Evolutionary conservation across 345 rosid genomes (phyloP).

Genomic region (Durio zibethinus): DNA sequence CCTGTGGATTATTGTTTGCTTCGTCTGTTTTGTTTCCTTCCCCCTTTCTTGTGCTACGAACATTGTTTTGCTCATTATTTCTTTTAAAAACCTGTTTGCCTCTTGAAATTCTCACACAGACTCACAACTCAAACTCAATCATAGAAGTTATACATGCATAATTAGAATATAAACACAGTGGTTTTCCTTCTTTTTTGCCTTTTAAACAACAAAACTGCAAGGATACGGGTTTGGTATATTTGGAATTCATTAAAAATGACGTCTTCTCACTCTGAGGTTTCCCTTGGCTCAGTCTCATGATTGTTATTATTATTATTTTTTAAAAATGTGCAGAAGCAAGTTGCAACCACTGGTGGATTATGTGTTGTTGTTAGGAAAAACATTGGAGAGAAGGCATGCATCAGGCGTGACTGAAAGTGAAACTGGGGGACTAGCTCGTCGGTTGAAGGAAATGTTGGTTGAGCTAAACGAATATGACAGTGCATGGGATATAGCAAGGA

Average conservation of each 20-base stretch:
- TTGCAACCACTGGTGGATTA: slow-evolving; percentile 80
- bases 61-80: neutral
- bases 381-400: slow-evolving; percentile 50
- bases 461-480: slow-evolving; percentile 83
- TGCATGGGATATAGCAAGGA: slow-evolving; percentile 65
- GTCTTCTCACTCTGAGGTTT: neutral
- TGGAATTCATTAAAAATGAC: neutral
- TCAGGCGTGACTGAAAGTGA: slow-evolving; percentile 54
- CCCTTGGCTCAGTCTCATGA: neutral
- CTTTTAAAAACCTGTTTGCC: neutral
- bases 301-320: neutral
- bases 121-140: neutral
- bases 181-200: neutral
- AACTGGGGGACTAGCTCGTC: slow-evolving; percentile 66
- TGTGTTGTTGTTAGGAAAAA: slow-evolving; percentile 48
- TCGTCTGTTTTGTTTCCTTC: neutral
- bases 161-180: neutral
- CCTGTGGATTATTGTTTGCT: neutral
- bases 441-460: slow-evolving; percentile 81
- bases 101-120: neutral
- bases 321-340: slow-evolving; percentile 54
- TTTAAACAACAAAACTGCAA: neutral
- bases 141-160: neutral
- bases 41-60: neutral
- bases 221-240: too few relatives aligned